A percentile compares a stretch with the other conserved stretches of the same genome.
These are phyloP conservation scores for Apostasia shenzhenica DNA, from an alignment of 106 monocot species.

Conservation along the genomic window DNA sequence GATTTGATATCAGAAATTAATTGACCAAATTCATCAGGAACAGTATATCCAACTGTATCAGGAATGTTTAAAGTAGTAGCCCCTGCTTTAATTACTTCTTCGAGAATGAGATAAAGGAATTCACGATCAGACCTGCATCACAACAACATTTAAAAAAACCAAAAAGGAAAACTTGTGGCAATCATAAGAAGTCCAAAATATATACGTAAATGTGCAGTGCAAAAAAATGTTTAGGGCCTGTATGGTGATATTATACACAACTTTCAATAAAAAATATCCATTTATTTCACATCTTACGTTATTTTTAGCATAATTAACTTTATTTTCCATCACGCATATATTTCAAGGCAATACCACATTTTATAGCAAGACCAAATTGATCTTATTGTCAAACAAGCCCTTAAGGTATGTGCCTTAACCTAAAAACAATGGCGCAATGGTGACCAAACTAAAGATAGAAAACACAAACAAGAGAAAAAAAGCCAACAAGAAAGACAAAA, in stretches of 20 bases:
- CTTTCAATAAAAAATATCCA: too few relatives aligned
- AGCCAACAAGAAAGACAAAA: too few relatives aligned
- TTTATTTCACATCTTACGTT: too few relatives aligned
- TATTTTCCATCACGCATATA: too few relatives aligned
- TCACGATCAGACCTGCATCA: slow-evolving; percentile 70
- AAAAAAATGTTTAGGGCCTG: too few relatives aligned
- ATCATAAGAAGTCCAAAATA: not conserved
- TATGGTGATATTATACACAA: too few relatives aligned
- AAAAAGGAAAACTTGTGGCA: not conserved
- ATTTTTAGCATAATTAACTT: too few relatives aligned
- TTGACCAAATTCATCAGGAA: slow-evolving; percentile 67
- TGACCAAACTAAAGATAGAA: not conserved
- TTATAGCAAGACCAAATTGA: too few relatives aligned
- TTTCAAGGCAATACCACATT: too few relatives aligned
- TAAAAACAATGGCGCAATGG: not conserved
- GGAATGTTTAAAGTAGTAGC: slow-evolving; percentile 93
- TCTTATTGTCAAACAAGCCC: too few relatives aligned
- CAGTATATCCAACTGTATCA: slow-evolving; percentile 92
- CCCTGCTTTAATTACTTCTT: slow-evolving; percentile 90
- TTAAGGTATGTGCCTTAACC: too few relatives aligned
- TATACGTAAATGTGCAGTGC: too few relatives aligned
- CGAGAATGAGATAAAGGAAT: slow-evolving; percentile 80
- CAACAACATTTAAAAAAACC: not conserved
- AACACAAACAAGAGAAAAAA: not conserved
- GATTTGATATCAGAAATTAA: slow-evolving; percentile 80